Evolutionary conservation across 2,329 filamentous ascomycete species (phyloP).

Genomic region (Xylaria sp.): DNA sequence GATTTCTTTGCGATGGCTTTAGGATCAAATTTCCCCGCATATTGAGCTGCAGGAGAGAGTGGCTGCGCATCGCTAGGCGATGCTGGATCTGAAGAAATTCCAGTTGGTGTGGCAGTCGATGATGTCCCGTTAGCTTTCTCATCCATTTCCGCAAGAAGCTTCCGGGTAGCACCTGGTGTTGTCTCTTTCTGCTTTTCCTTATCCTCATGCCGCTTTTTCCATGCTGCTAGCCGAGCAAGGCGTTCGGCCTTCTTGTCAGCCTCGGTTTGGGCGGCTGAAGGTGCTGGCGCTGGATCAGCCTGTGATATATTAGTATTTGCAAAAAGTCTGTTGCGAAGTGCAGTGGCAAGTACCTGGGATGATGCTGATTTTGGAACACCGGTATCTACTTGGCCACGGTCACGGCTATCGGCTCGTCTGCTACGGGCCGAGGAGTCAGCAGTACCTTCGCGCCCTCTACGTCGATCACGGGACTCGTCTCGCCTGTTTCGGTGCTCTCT

Average conservation of each 20-base stretch:
- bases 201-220: conserved; percentile 89
- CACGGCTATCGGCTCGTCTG: conserved; percentile 71
- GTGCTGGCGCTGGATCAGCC: conserved; percentile 62
- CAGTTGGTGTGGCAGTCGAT: conserved; percentile 61
- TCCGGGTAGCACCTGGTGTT: conserved; percentile 71
- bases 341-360: conserved; percentile 64
- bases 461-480: conserved; percentile 77
- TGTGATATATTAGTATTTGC: conserved; percentile 50
- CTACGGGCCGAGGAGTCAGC: conserved; percentile 74
- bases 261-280: conserved; percentile 67
- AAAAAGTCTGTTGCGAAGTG: background rate
- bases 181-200: conserved; percentile 78
- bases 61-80: conserved; percentile 59
- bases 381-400: conserved; percentile 61
- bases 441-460: conserved; percentile 73
- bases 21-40: conserved; percentile 84
- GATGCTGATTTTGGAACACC: conserved; percentile 61
- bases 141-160: conserved; percentile 77
- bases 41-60: conserved; percentile 66
- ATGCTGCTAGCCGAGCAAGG: conserved; percentile 84
- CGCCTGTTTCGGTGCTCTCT: conserved; percentile 74
- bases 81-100: conserved; percentile 58
- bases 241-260: conserved; percentile 82
- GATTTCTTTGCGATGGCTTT: conserved; percentile 87
- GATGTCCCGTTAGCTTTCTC: conserved; percentile 67